Evolutionary conservation across 2,329 filamentous ascomycete species (phyloP).

Genomic region (Chaetomiaceae sp.): DNA sequence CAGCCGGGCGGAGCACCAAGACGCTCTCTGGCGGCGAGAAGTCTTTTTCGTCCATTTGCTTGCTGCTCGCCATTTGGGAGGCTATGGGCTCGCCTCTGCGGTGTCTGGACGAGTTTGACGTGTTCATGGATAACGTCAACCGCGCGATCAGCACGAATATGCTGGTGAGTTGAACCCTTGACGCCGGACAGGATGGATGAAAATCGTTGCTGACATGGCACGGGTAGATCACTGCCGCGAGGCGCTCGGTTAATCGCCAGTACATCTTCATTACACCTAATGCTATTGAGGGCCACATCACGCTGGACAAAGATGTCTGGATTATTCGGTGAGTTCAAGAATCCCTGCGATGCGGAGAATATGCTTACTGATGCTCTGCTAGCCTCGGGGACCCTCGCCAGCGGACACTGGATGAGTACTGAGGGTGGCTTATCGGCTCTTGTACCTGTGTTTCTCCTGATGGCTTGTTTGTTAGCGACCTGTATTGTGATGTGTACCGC

Average conservation of each 20-base stretch:
- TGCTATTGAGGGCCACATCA: conserved; percentile 60
- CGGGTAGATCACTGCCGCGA: conserved; percentile 74
- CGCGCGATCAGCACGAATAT: conserved; percentile 88
- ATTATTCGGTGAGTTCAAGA: conserved; percentile 60
- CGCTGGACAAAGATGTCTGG: conserved; percentile 65
- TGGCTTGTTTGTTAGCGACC: not conserved
- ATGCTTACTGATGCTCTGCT: not conserved
- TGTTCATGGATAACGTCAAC: conserved; percentile 99
- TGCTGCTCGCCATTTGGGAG: conserved; percentile 91
- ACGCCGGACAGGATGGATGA: too few species aligned
- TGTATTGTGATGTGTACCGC: not conserved
- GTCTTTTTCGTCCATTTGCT: conserved; percentile 93
- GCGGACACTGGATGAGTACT: conserved; percentile 39
- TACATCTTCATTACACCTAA: conserved; percentile 97
- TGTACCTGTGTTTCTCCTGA: conserved; percentile 12
- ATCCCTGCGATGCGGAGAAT: not conserved
- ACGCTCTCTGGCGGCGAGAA: conserved; percentile 96
- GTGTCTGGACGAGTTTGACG: conserved; percentile 96
- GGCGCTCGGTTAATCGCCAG: conserved; percentile 82
- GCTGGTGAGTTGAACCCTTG: conserved; percentile 68
- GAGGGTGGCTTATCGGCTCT: not conserved
- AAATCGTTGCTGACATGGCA: conserved; percentile 21
- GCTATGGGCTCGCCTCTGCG: conserved; percentile 94
- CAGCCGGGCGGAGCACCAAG: conserved; percentile 75
- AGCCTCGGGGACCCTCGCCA: conserved; percentile 59